These are phyloP conservation scores for Dactylorhiza incarnata DNA, from an alignment of 106 monocot genomes.

Conservation along the genomic window DNA sequence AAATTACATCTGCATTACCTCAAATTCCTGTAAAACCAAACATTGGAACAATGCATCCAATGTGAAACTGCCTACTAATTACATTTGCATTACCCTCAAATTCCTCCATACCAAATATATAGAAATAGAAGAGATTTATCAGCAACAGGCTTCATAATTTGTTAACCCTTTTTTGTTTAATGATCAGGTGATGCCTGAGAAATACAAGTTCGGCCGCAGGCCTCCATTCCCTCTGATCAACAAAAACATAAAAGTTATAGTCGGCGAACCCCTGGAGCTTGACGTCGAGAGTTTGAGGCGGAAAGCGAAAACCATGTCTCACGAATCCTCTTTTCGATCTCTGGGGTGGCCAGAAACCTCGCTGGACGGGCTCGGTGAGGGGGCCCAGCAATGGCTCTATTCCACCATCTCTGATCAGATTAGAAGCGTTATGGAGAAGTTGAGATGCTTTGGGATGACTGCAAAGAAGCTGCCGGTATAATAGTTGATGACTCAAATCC, in stretches of 20 bases:
- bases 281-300: conserved; percentile 50
- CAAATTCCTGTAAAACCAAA: not conserved
- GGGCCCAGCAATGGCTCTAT: conserved; percentile 79
- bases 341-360: conserved; percentile 51
- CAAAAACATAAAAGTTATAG: conserved; percentile 58
- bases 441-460: conserved; percentile 19
- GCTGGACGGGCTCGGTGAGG: conserved; percentile 50
- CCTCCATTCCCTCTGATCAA: conserved; percentile 60
- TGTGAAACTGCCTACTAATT: not conserved
- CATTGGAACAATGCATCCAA: not conserved
- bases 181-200: conserved; percentile 92
- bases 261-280: conserved; percentile 84
- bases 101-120: too few species aligned
- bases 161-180: conserved; percentile 3
- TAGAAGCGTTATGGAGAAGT: conserved; percentile 55
- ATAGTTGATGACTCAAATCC: too few species aligned
- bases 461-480: not conserved
- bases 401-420: conserved; percentile 63
- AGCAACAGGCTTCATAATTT: not conserved
- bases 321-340: conserved; percentile 10
- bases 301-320: conserved; percentile 25
- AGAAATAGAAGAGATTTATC: too few species aligned
- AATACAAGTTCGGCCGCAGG: conserved; percentile 57
- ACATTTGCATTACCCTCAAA: not conserved
- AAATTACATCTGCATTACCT: too few species aligned